Conservation (phyloP, 1,139 yeast genomes). For the Waltiozyma sp. region DNA sequence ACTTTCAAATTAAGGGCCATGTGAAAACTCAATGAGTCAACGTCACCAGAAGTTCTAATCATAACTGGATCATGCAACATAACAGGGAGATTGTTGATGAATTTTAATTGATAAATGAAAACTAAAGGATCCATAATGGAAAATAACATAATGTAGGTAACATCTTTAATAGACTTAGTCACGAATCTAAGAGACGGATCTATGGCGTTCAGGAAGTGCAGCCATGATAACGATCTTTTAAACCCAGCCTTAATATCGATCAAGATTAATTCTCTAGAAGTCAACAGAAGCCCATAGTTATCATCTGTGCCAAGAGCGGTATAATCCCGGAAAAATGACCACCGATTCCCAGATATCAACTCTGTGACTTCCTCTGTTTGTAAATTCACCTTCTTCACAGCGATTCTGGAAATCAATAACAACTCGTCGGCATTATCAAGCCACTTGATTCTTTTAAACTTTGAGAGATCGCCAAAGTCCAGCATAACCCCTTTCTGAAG, state of each 20-base stretch:
- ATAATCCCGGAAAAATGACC: constrained; percentile 47
- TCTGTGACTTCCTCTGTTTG: constrained; percentile 20
- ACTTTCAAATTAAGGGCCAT: neutral
- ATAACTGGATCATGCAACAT: constrained; percentile 32
- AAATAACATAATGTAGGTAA: constrained; percentile 27
- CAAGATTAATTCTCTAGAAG: constrained; percentile 48
- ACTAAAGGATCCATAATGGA: constrained; percentile 34
- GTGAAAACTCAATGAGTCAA: neutral
- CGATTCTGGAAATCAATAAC: constrained; percentile 35
- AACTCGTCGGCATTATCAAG: constrained; percentile 22
- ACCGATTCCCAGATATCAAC: constrained; percentile 39
- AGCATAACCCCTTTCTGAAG: constrained; percentile 21
- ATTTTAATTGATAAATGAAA: constrained; percentile 33
- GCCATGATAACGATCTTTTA: constrained; percentile 51
- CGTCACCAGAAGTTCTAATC: constrained; percentile 12
- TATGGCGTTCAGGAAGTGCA: constrained; percentile 43
- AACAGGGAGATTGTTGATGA: constrained; percentile 27
- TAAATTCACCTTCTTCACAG: constrained; percentile 26
- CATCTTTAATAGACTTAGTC: constrained; percentile 19
- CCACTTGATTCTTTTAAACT: constrained; percentile 46
- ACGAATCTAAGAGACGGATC: constrained; percentile 46
- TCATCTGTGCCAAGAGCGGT: constrained; percentile 16
- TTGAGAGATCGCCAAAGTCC: constrained; percentile 42
- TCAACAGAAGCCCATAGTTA: constrained; percentile 33
- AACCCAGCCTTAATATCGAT: constrained; percentile 8